A percentile compares a stretch with the other conserved stretches of the same genome.
phyloP scores from a whole-genome alignment of 768 basidiomycete genomes.

The Cubamyces sp. region DNA sequence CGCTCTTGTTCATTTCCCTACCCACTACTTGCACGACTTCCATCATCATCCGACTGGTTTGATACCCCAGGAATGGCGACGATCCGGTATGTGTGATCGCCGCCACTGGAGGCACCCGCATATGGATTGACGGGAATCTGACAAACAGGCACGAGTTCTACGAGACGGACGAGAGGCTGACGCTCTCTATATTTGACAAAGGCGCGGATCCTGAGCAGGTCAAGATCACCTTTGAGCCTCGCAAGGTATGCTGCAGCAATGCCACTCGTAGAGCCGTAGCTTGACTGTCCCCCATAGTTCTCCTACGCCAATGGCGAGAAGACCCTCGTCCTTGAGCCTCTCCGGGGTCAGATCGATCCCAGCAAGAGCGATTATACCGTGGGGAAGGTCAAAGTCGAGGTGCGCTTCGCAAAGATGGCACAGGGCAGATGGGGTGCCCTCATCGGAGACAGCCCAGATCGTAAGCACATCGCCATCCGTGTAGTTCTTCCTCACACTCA shows the following conservation, averaged over 20 bases:
- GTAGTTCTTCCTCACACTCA: constrained; percentile 30
- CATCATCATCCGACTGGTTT: neutral
- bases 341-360: constrained; percentile 80
- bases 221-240: constrained; percentile 62
- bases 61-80: constrained; percentile 6
- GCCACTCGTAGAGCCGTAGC: constrained; percentile 3
- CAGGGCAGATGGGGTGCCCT: constrained; percentile 76
- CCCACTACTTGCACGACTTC: neutral
- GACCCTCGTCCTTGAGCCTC: constrained; percentile 71
- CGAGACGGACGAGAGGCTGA: constrained; percentile 79
- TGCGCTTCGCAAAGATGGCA: constrained; percentile 71
- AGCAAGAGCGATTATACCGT: constrained; percentile 65
- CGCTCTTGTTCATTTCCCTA: neutral
- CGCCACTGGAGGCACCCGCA: neutral
- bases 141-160: constrained; percentile 79
- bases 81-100: constrained; percentile 4
- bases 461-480: constrained; percentile 48
- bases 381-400: constrained; percentile 87
- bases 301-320: constrained; percentile 73
- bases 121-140: neutral
- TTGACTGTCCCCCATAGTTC: constrained; percentile 43
- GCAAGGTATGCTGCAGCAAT: constrained; percentile 49
- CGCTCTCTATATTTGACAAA: constrained; percentile 77
- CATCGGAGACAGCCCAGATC: constrained; percentile 75
- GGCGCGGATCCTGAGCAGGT: constrained; percentile 70